Base-by-base conservation (phyloP, 2,329 filamentous ascomycete genomes). In the Tolypocladium amazonense region DNA sequence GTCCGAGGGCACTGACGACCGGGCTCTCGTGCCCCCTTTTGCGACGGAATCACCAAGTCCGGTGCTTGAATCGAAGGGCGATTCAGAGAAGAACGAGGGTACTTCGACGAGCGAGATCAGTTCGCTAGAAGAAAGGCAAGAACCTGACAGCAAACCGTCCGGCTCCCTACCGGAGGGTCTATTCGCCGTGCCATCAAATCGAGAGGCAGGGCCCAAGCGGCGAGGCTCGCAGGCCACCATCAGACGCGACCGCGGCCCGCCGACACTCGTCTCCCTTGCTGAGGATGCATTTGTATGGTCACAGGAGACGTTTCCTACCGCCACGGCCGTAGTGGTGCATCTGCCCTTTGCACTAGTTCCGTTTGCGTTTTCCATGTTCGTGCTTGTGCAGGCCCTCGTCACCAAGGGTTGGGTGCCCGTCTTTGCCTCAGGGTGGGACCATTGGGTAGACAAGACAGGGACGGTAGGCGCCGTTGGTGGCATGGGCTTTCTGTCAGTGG, bases 401-500 rank as follows among this genome's bases (percentile, higher is more conserved):
- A 89, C 85, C 0, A 90, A 88, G 63, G 88, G 88, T 14, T 90
- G 88, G 88, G 84, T 90, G 0, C 80, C 81, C 0, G 85, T 90
- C 0, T 90, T 90, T 65, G 88, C 87, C 0, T 78, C 88, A 57
- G 88, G 87, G 1, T 90, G 88, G 88, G 81, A 88, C 60, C 83
- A 87, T 57, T 90, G 87, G 87, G 86, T 89, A 0, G 73, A 77
- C 12, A 87, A 81, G 68, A 90, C 88, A 0, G 88, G 88, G 0
- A 87, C 85, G 0, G 74, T 90, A 0, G 88, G 88, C 1, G 82
- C 81, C 1, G 80, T 90, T 39, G 86, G 85, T 1, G 87, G 88
- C 8, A 90, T 90, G 88, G 88, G 81, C 0, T 89, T 91, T 58
- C 71, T 90, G 0, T 87, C 86, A 0, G 86, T 88, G 0, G 78